A percentile compares a stretch with the other conserved stretches of the same genome.
Evolutionary conservation across 1,284 basidiomycete genomes (phyloP).

Genomic region (Tausonia pullulans): DNA sequence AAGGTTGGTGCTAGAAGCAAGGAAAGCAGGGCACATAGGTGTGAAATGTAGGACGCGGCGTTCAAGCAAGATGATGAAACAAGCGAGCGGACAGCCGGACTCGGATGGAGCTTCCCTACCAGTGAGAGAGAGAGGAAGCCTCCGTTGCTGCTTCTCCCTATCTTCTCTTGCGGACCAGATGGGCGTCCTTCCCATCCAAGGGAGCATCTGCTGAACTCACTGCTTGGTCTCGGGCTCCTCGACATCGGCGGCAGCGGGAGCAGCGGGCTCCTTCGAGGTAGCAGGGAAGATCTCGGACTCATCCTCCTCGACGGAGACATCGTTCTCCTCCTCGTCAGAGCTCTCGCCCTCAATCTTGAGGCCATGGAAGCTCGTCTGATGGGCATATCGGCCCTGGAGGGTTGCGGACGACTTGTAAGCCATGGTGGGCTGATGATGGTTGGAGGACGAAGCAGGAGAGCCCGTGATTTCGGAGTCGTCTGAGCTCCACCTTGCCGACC

Average conservation of each 20-base stretch:
- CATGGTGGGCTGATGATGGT: background rate
- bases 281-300: background rate
- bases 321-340: background rate
- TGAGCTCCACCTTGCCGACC: no score
- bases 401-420: background rate
- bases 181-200: background rate
- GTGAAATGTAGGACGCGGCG: no score
- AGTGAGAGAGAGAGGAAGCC: background rate
- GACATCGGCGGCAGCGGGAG: background rate
- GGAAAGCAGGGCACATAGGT: background rate
- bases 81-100: no score
- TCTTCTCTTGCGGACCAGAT: background rate
- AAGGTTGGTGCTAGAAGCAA: background rate
- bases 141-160: background rate
- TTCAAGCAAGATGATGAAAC: no score
- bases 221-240: background rate
- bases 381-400: background rate
- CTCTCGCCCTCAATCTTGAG: conserved; percentile 16
- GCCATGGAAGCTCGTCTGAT: conserved; percentile 4
- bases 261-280: background rate
- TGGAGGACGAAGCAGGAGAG: no score
- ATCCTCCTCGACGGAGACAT: conserved; percentile 3
- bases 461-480: no score
- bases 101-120: no score
- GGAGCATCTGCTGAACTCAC: background rate